A percentile compares a stretch with the other conserved stretches of the same genome.
phyloP scores from a whole-genome alignment of 2,329 filamentous ascomycete species.

The Colletotrichum chlorophyti region DNA sequence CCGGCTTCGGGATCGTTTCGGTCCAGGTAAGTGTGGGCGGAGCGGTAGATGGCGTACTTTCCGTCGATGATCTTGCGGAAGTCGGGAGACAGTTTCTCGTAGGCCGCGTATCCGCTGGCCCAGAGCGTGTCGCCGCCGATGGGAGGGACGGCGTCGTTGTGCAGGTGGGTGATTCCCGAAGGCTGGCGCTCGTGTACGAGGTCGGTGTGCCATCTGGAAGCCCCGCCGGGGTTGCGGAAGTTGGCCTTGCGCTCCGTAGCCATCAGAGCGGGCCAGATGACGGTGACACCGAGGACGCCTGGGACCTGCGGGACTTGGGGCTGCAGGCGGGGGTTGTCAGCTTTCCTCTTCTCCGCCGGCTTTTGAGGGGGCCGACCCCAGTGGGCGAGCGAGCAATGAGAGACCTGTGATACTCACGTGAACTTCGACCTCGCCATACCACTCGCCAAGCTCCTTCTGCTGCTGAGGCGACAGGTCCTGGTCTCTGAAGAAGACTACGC shows the following conservation, averaged over 20 bases:
- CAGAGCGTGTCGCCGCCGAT: slow-evolving; percentile 76
- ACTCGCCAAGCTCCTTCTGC: slow-evolving; percentile 67
- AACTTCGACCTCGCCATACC: slow-evolving; percentile 70
- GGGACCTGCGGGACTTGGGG: slow-evolving; percentile 76
- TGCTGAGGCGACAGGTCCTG: slow-evolving; percentile 68
- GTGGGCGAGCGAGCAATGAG: too few relatives aligned
- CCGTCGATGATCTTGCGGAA: slow-evolving; percentile 77
- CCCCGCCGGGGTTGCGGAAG: slow-evolving; percentile 73
- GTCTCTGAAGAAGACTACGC: slow-evolving; percentile 72
- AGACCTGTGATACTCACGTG: slow-evolving; percentile 57
- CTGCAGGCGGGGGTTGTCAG: slow-evolving; percentile 43
- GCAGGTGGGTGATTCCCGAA: slow-evolving; percentile 73
- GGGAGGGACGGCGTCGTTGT: slow-evolving; percentile 71
- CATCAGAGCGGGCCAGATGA: slow-evolving; percentile 74
- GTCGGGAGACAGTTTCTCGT: slow-evolving; percentile 74
- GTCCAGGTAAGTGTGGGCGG: slow-evolving; percentile 72
- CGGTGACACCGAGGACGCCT: slow-evolving; percentile 67
- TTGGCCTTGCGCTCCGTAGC: slow-evolving; percentile 65
- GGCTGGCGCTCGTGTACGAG: slow-evolving; percentile 75
- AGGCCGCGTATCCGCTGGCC: slow-evolving; percentile 74
- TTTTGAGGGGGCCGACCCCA: too few relatives aligned
- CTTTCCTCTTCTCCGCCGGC: not conserved
- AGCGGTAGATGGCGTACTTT: slow-evolving; percentile 67
- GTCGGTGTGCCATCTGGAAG: slow-evolving; percentile 74
- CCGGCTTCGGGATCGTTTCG: slow-evolving; percentile 66